Conservation (phyloP, 345 rosid genomes). For the Aquilaria malaccensis region DNA sequence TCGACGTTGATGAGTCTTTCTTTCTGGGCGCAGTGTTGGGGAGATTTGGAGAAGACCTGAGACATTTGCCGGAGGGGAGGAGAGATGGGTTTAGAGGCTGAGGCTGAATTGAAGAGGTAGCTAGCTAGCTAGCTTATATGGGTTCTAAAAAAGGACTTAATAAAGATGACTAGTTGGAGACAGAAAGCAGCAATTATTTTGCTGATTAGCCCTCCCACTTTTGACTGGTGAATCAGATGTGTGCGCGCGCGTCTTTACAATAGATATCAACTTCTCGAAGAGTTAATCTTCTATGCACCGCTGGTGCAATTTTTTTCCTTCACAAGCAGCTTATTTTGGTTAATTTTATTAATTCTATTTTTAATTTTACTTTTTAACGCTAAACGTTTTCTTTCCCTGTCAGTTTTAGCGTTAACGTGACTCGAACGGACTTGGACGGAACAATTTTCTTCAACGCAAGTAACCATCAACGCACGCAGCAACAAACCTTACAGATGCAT, state of each 20-base stretch:
- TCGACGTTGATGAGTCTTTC: constrained; percentile 9
- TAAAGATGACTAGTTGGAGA: constrained; percentile 15
- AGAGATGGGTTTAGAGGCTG: background rate
- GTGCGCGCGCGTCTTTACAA: background rate
- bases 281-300: too few species aligned
- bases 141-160: constrained; percentile 22
- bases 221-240: constrained; percentile 14
- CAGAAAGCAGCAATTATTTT: constrained; percentile 20
- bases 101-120: background rate
- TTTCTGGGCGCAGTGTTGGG: constrained; percentile 63
- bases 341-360: constrained; percentile 7
- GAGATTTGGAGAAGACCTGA: constrained; percentile 43
- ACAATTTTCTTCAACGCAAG: too few species aligned
- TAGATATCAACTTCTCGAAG: background rate
- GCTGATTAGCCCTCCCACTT: constrained; percentile 13
- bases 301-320: too few species aligned
- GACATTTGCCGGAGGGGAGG: constrained; percentile 50
- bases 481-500: too few species aligned
- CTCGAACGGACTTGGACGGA: too few species aligned
- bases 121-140: constrained; percentile 1
- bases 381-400: background rate
- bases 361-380: constrained; percentile 1
- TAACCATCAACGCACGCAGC: too few species aligned
- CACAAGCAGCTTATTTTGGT: too few species aligned
- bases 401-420: background rate